phyloP scores from a whole-genome alignment of 306 rosid species.

The Sesbania bispinosa region DNA sequence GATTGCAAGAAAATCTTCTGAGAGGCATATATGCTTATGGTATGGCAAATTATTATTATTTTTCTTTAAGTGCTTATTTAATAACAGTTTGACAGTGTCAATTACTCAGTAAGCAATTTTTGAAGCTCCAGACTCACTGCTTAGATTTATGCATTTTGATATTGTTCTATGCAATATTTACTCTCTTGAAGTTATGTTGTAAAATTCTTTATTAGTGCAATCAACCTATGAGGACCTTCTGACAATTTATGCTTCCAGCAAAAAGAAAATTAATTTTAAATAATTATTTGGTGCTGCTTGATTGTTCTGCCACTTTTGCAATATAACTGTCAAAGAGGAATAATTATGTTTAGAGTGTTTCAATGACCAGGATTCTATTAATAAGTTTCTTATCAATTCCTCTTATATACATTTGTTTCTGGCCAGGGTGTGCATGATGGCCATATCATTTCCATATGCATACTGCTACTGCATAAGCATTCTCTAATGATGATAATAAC shows the following conservation, averaged over 20 bases:
- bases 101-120: not conserved
- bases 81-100: not conserved
- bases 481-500: no score
- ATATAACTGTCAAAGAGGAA: no score
- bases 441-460: no score
- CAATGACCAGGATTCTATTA: no score
- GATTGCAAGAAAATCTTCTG: slow-evolving; percentile 76
- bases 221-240: not conserved
- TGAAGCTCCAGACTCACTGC: not conserved
- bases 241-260: not conserved
- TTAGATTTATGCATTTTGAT: not conserved
- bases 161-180: not conserved
- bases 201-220: not conserved
- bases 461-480: no score
- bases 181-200: not conserved
- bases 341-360: no score
- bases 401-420: no score
- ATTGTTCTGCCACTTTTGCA: no score
- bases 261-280: not conserved
- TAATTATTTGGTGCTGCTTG: no score
- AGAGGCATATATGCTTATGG: slow-evolving; percentile 98
- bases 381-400: no score
- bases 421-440: no score
- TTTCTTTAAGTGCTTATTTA: not conserved
- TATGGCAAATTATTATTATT: slow-evolving; percentile 16